Percentiles rank a stretch among this genome's conserved stretches.
These are phyloP conservation scores for Myriangium duriaei DNA, from an alignment of 2,329 filamentous ascomycete genomes.

Conservation along the genomic window DNA sequence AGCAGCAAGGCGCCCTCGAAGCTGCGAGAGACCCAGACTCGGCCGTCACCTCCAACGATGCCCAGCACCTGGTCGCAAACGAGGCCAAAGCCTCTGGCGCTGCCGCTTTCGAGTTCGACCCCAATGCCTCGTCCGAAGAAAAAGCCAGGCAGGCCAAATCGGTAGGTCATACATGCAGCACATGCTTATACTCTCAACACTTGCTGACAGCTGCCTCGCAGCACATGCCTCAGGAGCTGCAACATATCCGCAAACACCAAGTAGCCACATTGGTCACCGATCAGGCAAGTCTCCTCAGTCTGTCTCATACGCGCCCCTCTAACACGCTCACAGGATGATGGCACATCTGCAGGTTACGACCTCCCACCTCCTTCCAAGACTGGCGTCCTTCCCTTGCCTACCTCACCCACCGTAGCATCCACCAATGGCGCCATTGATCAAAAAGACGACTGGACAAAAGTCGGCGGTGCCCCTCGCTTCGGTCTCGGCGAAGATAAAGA, in stretches of 20 bases:
- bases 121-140: constrained; percentile 67
- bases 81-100: constrained; percentile 70
- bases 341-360: constrained; percentile 56
- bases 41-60: constrained; percentile 54
- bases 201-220: constrained; percentile 23
- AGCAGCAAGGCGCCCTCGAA: constrained; percentile 68
- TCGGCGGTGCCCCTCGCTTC: constrained; percentile 83
- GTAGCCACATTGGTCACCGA: constrained; percentile 66
- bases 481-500: constrained; percentile 49
- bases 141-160: constrained; percentile 70
- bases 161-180: constrained; percentile 39
- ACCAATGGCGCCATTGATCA: constrained; percentile 42
- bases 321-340: constrained; percentile 45
- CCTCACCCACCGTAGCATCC: constrained; percentile 31
- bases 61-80: constrained; percentile 60
- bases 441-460: constrained; percentile 40
- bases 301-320: neutral
- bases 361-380: constrained; percentile 63
- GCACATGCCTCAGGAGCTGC: constrained; percentile 53
- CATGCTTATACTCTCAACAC: neutral
- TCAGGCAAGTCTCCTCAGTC: constrained; percentile 34
- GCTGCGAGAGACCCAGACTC: constrained; percentile 61
- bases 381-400: constrained; percentile 47
- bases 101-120: constrained; percentile 74
- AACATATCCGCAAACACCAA: constrained; percentile 48